Evolutionary conservation across 2,329 filamentous ascomycete genomes (phyloP).

Genomic region (Fusarium setosum): DNA sequence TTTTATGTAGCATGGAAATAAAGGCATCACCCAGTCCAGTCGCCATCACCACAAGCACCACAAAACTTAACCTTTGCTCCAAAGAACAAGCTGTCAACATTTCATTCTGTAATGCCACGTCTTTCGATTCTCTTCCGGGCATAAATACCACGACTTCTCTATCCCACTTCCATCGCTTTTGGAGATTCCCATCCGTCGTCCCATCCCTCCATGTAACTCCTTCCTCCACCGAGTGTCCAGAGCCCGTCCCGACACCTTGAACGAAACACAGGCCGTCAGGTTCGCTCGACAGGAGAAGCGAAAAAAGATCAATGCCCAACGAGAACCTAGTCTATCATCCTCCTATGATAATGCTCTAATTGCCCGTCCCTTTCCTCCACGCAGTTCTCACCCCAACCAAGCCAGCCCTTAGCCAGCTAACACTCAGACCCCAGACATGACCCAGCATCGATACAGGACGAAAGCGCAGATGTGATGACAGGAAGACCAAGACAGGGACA

Average conservation of each 20-base stretch:
- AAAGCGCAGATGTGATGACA: background rate
- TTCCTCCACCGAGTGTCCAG: background rate
- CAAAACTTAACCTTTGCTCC: too few species aligned
- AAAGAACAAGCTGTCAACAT: too few species aligned
- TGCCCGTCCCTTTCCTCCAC: too few species aligned
- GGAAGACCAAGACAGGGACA: background rate
- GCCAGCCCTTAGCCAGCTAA: background rate
- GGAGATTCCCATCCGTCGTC: background rate
- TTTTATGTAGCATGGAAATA: too few species aligned
- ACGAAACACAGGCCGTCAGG: background rate
- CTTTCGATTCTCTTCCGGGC: background rate
- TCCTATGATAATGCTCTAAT: too few species aligned
- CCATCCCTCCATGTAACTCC: background rate
- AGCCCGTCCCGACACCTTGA: background rate
- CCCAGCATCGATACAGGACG: background rate
- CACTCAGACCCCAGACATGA: background rate
- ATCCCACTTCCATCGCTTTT: background rate
- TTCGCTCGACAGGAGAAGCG: background rate
- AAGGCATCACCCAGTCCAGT: too few species aligned
- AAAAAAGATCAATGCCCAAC: too few species aligned
- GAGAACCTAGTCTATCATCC: too few species aligned
- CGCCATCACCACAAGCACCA: too few species aligned
- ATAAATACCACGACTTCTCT: background rate
- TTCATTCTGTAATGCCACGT: too few species aligned
- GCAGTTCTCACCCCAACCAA: too few species aligned